Conservation (phyloP, 768 basidiomycete genomes). For the Leucosporidium yakuticum region DNA sequence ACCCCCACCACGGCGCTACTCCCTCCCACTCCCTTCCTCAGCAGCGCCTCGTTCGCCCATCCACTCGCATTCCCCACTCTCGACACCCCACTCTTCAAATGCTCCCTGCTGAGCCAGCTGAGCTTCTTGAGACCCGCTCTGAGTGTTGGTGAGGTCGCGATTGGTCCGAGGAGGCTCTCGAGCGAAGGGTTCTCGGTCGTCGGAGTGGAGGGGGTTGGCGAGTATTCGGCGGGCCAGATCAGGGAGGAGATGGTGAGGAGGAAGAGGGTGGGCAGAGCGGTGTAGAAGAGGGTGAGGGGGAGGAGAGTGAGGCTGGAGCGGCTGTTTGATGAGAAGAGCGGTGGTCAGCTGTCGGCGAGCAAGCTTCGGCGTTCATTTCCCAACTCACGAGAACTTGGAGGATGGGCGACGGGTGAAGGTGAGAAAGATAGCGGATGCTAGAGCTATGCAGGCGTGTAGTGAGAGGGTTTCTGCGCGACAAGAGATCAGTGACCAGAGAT, state of each 20-base stretch:
- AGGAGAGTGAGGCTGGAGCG: slow-evolving; percentile 3
- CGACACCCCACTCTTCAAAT: neutral
- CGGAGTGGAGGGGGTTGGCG: neutral
- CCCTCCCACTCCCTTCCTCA: neutral
- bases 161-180: neutral
- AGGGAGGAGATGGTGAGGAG: slow-evolving; percentile 18
- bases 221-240: slow-evolving; percentile 26
- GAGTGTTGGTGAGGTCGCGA: neutral
- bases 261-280: slow-evolving; percentile 14
- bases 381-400: neutral
- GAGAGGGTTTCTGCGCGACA: slow-evolving; percentile 12
- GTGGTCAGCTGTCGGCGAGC: neutral
- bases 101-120: neutral
- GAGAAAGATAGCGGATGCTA: neutral
- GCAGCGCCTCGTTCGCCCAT: neutral
- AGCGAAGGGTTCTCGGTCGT: neutral
- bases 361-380: neutral
- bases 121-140: neutral
- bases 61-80: neutral
- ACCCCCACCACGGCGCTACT: slow-evolving; percentile 9
- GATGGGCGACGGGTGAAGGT: neutral
- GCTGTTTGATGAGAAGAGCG: neutral
- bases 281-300: slow-evolving; percentile 9
- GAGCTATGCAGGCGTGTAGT: neutral
- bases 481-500: neutral